These are phyloP conservation scores for Baorangia bicolor DNA, from an alignment of 768 basidiomycete species.

Conservation along the genomic window DNA sequence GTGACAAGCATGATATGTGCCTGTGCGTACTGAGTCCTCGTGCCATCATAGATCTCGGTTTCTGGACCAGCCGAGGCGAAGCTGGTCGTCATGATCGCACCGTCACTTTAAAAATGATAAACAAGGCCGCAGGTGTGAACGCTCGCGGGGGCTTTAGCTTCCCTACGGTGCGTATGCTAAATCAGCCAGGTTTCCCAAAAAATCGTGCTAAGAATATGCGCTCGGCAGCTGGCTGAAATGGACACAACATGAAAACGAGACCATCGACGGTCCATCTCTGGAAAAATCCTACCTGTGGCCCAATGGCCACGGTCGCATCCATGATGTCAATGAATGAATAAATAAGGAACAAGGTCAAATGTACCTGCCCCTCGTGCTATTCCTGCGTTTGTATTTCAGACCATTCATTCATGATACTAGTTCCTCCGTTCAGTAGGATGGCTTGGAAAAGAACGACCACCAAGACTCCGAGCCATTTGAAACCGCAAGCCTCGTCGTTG, in stretches of 20 bases:
- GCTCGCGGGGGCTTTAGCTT: slow-evolving; percentile 10
- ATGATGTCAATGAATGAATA: neutral
- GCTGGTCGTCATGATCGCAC: neutral
- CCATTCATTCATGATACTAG: neutral
- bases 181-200: neutral
- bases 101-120: neutral
- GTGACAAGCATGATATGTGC: neutral
- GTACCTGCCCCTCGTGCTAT: neutral
- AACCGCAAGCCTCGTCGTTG: neutral
- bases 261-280: neutral
- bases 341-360: neutral
- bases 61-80: neutral
- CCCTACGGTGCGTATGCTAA: neutral
- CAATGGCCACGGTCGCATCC: neutral
- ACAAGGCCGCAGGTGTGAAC: slow-evolving; percentile 6
- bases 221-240: neutral
- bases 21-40: neutral
- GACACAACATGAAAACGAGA: neutral
- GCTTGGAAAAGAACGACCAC: neutral
- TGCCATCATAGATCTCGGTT: neutral
- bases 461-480: neutral
- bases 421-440: neutral
- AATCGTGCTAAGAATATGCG: neutral
- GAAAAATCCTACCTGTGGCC: neutral
- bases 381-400: neutral